Percentiles rank a stretch among this genome's conserved stretches.
Conservation (phyloP, 2,329 filamentous ascomycete species). For the Nectriaceae sp. region DNA sequence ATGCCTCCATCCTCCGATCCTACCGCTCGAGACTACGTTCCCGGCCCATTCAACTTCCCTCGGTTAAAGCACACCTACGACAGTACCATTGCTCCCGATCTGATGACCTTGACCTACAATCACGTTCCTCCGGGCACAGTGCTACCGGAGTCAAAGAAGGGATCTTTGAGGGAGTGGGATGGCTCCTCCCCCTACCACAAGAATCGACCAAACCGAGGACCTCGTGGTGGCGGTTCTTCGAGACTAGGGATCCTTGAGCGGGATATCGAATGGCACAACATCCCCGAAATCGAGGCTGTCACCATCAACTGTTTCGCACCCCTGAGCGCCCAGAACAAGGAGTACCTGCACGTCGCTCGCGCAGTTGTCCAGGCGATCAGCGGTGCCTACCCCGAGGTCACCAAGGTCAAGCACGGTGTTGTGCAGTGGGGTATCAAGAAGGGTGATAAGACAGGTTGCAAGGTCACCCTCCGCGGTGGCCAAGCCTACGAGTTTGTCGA, state of each 20-base stretch:
- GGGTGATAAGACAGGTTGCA: constrained; percentile 73
- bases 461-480: constrained; percentile 75
- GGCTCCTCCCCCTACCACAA: constrained; percentile 92
- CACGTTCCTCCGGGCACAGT: constrained; percentile 79
- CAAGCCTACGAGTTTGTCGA: constrained; percentile 88
- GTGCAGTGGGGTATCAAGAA: constrained; percentile 73
- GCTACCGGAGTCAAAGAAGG: constrained; percentile 46
- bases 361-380: constrained; percentile 86
- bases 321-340: constrained; percentile 68
- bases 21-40: constrained; percentile 81
- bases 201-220: constrained; percentile 82
- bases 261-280: constrained; percentile 77
- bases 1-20: constrained; percentile 86
- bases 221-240: constrained; percentile 69
- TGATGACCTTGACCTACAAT: constrained; percentile 85
- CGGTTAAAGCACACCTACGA: constrained; percentile 90
- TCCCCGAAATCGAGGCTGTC: constrained; percentile 79
- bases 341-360: constrained; percentile 78
- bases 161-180: constrained; percentile 82
- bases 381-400: constrained; percentile 71
- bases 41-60: constrained; percentile 86
- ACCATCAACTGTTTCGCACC: constrained; percentile 79
- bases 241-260: constrained; percentile 71
- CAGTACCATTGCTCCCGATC: constrained; percentile 80
- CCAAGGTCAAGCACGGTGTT: constrained; percentile 70